phyloP scores from a whole-genome alignment of 148 eudicot genomes.

The Camellia granthamiana region DNA sequence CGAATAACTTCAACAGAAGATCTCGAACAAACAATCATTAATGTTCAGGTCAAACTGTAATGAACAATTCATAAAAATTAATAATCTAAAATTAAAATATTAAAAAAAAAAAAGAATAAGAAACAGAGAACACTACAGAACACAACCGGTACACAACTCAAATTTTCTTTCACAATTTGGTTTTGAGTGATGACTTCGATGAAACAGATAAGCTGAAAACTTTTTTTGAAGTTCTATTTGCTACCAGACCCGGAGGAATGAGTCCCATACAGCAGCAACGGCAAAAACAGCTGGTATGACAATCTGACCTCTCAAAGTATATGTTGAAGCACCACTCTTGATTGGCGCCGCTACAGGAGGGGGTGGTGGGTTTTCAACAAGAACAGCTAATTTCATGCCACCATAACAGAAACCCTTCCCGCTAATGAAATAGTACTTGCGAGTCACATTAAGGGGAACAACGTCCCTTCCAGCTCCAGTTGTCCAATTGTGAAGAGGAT shows the following conservation, averaged over 20 bases:
- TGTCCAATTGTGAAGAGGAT: slow-evolving; percentile 62
- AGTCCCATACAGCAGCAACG: slow-evolving; percentile 70
- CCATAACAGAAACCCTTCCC: slow-evolving; percentile 74
- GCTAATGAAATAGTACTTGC: slow-evolving; percentile 60
- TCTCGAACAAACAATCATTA: neutral
- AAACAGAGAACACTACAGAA: neutral
- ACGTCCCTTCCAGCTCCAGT: slow-evolving; percentile 90
- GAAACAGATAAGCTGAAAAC: neutral
- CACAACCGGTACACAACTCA: neutral
- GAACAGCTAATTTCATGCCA: slow-evolving; percentile 71
- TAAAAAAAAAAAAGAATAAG: neutral
- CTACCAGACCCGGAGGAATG: slow-evolving; percentile 42
- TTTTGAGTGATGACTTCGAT: neutral
- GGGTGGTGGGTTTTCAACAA: slow-evolving; percentile 53
- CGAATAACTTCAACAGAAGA: too few species aligned
- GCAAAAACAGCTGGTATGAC: slow-evolving; percentile 62
- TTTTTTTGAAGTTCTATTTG: slow-evolving; percentile 13
- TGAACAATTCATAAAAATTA: neutral
- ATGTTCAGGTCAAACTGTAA: slow-evolving; percentile 7
- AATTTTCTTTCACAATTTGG: slow-evolving; percentile 19
- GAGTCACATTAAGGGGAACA: slow-evolving; percentile 64
- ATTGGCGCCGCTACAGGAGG: slow-evolving; percentile 58
- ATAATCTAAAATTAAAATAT: neutral
- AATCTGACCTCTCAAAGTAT: slow-evolving; percentile 30
- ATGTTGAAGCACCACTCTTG: slow-evolving; percentile 30